Evolutionary conservation across 331 rosid genomes (phyloP).

Genomic region (Stylosanthes scabra): DNA sequence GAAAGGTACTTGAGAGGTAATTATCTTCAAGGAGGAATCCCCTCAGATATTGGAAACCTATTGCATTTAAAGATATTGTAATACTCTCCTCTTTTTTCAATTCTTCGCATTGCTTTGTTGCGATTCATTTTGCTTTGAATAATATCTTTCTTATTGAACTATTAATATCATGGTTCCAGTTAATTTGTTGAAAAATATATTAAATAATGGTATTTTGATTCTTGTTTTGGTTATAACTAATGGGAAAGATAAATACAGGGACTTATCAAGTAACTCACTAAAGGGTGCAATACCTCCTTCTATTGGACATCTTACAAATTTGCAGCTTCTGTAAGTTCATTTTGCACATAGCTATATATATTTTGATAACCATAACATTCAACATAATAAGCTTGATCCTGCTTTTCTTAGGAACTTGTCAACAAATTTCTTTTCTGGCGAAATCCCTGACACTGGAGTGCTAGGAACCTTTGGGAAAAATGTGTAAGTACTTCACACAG

Average conservation of each 20-base stretch:
- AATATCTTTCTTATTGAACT: too few relatives aligned
- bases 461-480: conserved; percentile 71
- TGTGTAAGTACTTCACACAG: conserved; percentile 57
- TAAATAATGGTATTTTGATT: neutral
- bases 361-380: conserved; percentile 15
- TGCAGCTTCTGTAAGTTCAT: conserved; percentile 64
- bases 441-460: conserved; percentile 85
- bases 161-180: neutral
- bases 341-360: neutral
- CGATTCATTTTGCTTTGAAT: neutral
- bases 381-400: conserved; percentile 7
- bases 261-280: conserved; percentile 77
- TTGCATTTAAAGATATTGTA: conserved; percentile 76
- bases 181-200: neutral
- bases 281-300: conserved; percentile 91
- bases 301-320: conserved; percentile 66
- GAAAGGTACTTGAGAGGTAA: conserved; percentile 80
- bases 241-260: conserved; percentile 49
- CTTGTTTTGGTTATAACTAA: conserved; percentile 11
- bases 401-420: conserved; percentile 80
- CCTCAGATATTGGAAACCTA: conserved; percentile 79
- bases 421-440: conserved; percentile 81
- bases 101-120: neutral
- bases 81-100: conserved; percentile 18
- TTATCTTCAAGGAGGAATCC: conserved; percentile 89